Base-by-base conservation (phyloP, 352 stramenopile species). In the Nothophytophthora sp. region DNA sequence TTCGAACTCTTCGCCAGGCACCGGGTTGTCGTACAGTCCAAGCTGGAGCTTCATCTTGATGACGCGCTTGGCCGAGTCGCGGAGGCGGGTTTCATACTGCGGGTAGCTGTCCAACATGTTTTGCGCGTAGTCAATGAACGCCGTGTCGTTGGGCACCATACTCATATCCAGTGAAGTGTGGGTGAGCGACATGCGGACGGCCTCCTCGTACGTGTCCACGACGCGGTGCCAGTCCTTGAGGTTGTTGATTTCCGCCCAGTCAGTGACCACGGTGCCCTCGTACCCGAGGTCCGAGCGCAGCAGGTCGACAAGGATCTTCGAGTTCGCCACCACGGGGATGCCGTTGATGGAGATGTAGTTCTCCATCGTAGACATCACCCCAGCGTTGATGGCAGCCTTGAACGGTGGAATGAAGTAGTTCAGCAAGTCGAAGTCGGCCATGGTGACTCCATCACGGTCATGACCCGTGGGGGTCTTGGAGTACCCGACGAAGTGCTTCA, bases 171-270 rank as follows among this genome's bases (percentile, higher is more conserved):
- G 70, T 13, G 72, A 78, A 8, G 85, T 92, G 25, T 93, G 68
- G 27, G 50, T 40, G 8, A 97, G 69, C 23, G 82, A 67, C 34
- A 85, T 70, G 2, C 61, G 51, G 0, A 91, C 62, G 4, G 88
- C 84, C 13, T 90, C 65, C 3, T 73, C 58, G 16, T 63, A n/a
- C 4, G 56, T 68, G 4, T 18, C 32, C 0, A 71, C 61, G 7
- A 85, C 60, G 9, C 77, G 74, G 16, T 88, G 77, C 30, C 65
- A 85, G 24, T 70, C 55, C 13, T 77, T 35, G 7, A 96, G 55
- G 44, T 97, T 96, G 42, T 89, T 80, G 16, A 98, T 96, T 60
- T 97, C 90, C 9, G 55, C 67, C 67, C 92, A 97, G 60, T 97
- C 90, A 0, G 89, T 96, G 2, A 97, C 76, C 20, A 96, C 27